Percentiles rank a stretch among this genome's conserved stretches.
Conservation (phyloP, 257 asterid species). For the Salvia splendens region DNA sequence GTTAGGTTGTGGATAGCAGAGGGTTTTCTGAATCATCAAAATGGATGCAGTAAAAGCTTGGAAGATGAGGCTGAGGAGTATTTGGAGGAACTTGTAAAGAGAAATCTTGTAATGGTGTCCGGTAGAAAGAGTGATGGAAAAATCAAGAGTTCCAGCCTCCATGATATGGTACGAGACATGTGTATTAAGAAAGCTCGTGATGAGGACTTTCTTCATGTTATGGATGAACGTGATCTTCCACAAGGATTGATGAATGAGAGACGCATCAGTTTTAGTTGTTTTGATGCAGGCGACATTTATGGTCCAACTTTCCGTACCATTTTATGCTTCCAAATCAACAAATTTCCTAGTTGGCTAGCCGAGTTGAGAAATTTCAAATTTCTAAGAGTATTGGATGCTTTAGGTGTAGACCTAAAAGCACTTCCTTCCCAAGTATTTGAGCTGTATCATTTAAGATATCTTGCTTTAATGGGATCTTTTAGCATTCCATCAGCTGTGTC, state of each 20-base stretch:
- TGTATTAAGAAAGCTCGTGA: constrained; percentile 19
- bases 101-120: background rate
- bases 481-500: background rate
- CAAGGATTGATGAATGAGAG: background rate
- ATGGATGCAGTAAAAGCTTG: background rate
- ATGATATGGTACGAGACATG: background rate
- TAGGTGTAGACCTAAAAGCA: background rate
- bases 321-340: background rate
- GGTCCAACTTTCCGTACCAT: background rate
- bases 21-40: background rate
- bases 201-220: constrained; percentile 14
- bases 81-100: background rate
- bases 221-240: background rate
- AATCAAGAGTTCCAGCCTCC: background rate
- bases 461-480: background rate
- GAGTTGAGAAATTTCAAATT: background rate
- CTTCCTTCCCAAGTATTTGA: background rate
- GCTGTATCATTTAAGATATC: background rate
- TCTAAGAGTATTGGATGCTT: background rate
- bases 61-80: constrained; percentile 10
- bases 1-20: background rate
- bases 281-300: background rate
- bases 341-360: background rate
- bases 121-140: background rate
- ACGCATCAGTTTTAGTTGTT: background rate